Evolutionary conservation across 2,329 filamentous ascomycete species (phyloP).

Genomic region (Teratosphaeria gauchensis): DNA sequence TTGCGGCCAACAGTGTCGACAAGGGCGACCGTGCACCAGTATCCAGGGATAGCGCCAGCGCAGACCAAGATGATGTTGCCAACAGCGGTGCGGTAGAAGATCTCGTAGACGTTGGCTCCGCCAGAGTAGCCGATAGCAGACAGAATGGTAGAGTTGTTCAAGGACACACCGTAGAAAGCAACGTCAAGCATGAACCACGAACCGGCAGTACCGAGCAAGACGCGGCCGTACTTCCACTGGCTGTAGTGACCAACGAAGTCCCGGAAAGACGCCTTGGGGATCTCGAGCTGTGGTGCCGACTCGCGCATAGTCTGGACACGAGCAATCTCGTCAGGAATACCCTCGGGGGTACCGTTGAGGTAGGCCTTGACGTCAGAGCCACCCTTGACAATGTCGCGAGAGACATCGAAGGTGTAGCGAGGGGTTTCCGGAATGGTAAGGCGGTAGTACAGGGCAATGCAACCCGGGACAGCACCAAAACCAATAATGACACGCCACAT

Average conservation of each 20-base stretch:
- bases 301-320: slow-evolving; percentile 51
- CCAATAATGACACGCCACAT: slow-evolving; percentile 80
- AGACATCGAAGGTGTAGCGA: slow-evolving; percentile 77
- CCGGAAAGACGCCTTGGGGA: slow-evolving; percentile 59
- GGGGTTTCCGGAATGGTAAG: slow-evolving; percentile 82
- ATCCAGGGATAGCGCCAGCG: slow-evolving; percentile 70
- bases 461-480: slow-evolving; percentile 70
- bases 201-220: slow-evolving; percentile 68
- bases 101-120: slow-evolving; percentile 55
- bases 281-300: slow-evolving; percentile 45
- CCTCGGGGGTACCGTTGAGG: slow-evolving; percentile 54
- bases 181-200: slow-evolving; percentile 78
- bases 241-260: slow-evolving; percentile 64
- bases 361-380: slow-evolving; percentile 67
- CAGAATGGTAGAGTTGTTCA: slow-evolving; percentile 69
- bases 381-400: slow-evolving; percentile 64
- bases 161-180: slow-evolving; percentile 48
- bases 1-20: slow-evolving; percentile 69
- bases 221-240: slow-evolving; percentile 60
- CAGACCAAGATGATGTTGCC: slow-evolving; percentile 72
- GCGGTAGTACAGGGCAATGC: slow-evolving; percentile 75
- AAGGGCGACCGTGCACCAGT: slow-evolving; percentile 68
- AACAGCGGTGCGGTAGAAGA: slow-evolving; percentile 63
- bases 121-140: slow-evolving; percentile 60
- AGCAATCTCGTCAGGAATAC: slow-evolving; percentile 55